Evolutionary conservation across 495 filamentous ascomycete genomes (phyloP), one percentile per base, ranked within the genome.

Genomic region (Neurospora intermedia): DNA sequence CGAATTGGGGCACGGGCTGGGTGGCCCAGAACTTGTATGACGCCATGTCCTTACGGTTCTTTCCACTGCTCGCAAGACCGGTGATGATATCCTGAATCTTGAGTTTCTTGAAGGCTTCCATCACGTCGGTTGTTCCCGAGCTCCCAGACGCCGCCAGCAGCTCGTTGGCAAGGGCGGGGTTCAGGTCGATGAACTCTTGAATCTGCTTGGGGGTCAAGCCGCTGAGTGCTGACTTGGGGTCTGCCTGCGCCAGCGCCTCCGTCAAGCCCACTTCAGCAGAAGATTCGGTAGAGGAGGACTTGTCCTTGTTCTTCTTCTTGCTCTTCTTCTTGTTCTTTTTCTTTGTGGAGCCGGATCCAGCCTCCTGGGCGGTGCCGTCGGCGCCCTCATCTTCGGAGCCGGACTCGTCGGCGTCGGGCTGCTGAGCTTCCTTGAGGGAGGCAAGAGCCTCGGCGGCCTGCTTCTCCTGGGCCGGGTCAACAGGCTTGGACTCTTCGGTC

Each of bases 21-120:
- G 96, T 98, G 79, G 92, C 89, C 96, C 96, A 99, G 82, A 99
- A 99, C 82, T 96, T 97, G 86, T 98, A 97, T 41, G 90, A 91
- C 6, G 89, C 94, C 93, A 97, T 97, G 76, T 98, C 95, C 82
- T 97, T 97, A 75, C 89, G 88, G 77, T 96, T 96, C 86, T 96
- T 96, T 5, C 91, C 92, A 46, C 89, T 89, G 6, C 84, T 81
- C 15, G 88, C 86, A 74, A 97, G 83, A 7, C 94, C 94, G 1
- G 94, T 97, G 83, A 97, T 83, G 74, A 97, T 84, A 69, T 97
- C 92, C 71, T 90, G 86, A 15, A 97, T 82, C 73, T 89, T 90
- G 80, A 97, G 84, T 71, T 90, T 89, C 79, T 88, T 89, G 76
- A 98, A 81, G 40, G 88, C 83, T 74, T 93, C 88, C 69, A 87